Conservation (phyloP, 306 rosid species). For the Cucumis hystrix region DNA sequence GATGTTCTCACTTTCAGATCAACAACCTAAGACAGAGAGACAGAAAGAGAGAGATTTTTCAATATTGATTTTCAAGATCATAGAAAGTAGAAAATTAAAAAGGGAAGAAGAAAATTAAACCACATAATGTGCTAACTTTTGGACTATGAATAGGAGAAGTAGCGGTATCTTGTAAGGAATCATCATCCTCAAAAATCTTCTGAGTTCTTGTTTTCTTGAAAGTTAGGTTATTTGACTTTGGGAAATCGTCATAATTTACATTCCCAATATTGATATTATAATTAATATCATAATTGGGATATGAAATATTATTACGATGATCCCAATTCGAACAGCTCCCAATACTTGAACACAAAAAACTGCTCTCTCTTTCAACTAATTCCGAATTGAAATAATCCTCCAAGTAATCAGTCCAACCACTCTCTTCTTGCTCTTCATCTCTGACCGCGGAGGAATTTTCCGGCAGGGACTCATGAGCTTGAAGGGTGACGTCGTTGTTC, state of each 20-base stretch:
- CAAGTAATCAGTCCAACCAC: conserved; percentile 10
- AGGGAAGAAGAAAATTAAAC: too few relatives aligned
- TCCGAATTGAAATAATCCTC: not conserved
- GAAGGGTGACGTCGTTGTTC: not conserved
- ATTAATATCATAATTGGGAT: not conserved
- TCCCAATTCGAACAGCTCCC: not conserved
- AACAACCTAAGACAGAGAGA: not conserved
- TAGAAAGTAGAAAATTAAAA: not conserved
- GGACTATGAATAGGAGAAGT: conserved; percentile 7
- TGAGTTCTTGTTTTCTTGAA: not conserved
- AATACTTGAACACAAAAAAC: not conserved
- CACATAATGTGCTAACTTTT: not conserved
- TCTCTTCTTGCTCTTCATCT: not conserved
- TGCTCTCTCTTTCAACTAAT: not conserved
- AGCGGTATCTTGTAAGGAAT: conserved; percentile 9
- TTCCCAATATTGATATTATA: not conserved
- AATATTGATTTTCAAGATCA: not conserved
- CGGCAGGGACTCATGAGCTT: not conserved
- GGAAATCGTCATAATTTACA: not conserved
- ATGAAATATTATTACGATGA: not conserved
- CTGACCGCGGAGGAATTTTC: not conserved
- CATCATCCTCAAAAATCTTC: not conserved
- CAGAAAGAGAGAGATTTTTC: not conserved
- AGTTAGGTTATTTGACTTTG: not conserved
- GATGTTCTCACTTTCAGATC: not conserved